A percentile compares a stretch with the other conserved stretches of the same genome.
Evolutionary conservation across 495 filamentous ascomycete species (phyloP).

Genomic region (Hyaloscypha hepaticicola): DNA sequence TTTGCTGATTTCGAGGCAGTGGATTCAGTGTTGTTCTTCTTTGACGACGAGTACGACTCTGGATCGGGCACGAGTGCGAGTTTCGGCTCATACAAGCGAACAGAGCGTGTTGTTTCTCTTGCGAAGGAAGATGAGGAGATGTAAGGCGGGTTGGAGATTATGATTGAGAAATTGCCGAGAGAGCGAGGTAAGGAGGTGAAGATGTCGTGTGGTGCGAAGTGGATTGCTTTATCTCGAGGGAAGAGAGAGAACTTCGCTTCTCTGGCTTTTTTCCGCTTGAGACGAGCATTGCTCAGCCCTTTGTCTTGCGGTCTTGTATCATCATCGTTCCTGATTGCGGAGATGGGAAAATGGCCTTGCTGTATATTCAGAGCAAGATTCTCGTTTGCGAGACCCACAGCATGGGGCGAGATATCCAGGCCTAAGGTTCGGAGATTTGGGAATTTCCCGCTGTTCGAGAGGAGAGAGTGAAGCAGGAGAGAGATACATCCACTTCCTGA

Average conservation of each 20-base stretch:
- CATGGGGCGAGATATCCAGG: constrained; percentile 59
- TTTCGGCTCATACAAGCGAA: constrained; percentile 76
- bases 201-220: constrained; percentile 48
- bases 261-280: constrained; percentile 3
- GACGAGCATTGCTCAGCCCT: not conserved
- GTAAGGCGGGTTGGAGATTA: constrained; percentile 91
- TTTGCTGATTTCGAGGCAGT: too few relatives aligned
- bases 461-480: constrained; percentile 62
- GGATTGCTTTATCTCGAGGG: not conserved
- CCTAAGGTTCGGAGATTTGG: constrained; percentile 38
- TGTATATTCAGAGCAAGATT: constrained; percentile 58
- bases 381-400: constrained; percentile 57
- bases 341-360: not conserved
- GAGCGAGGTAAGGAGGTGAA: constrained; percentile 86
- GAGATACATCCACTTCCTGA: constrained; percentile 90
- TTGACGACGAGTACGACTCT: not conserved
- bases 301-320: not conserved
- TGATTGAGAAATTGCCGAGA: constrained; percentile 51
- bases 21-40: not conserved
- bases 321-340: not conserved
- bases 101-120: constrained; percentile 62
- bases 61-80: constrained; percentile 68
- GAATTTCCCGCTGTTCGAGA: constrained; percentile 35
- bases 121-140: constrained; percentile 63
- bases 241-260: not conserved